Evolutionary conservation across 345 rosid species (phyloP), one percentile per base, ranked within the genome.

Genomic region (rapeseed (Brassica napus)): DNA sequence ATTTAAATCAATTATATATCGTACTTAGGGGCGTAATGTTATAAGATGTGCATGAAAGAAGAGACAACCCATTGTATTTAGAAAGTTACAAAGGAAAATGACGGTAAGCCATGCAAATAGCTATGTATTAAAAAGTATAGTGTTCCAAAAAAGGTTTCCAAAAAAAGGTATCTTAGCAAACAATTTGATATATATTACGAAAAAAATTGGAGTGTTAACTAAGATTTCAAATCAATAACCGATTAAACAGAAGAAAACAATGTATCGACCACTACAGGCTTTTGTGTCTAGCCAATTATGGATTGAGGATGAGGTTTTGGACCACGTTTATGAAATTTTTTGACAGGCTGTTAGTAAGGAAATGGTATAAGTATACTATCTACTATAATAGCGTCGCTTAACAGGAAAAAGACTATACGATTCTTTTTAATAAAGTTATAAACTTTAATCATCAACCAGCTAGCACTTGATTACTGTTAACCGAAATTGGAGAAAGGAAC

Each of bases 281-380:
- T 65, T 65, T 28, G 71, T 79, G 83, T 26, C 79, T 79, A 79
- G 44, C 83, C 79, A 79, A 74, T 69, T 79, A 79, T 74, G 67
- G 69, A 74, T 79, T 37, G 35, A 14, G 52, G 83, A 74, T 79
- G 63, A 74, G 66, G 69, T 62, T 68, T 69, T 69, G 83, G 83
- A 79, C 83, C 83, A 79, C 79, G 72, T 79, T 68, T 79, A 74
- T 69, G 66, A 74, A 59, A 21, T 8, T n/a, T 2, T 67, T 1
- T 77, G 12, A 77, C 28, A 15, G 23, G 47, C 47, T 30, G 67
- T 39, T 55, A 55, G 7, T 44, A 15, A 31, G 4, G 31, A 62
- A 49, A 18, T 12, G 24, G 49, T 60, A 30, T 6, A 60, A 59
- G 68, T 69, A 60, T 14, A 5, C 49, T 52, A n/a, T 70, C 37